These are phyloP conservation scores for Fusarium acutatum DNA, from an alignment of 2,329 filamentous ascomycete genomes.

Conservation along the genomic window DNA sequence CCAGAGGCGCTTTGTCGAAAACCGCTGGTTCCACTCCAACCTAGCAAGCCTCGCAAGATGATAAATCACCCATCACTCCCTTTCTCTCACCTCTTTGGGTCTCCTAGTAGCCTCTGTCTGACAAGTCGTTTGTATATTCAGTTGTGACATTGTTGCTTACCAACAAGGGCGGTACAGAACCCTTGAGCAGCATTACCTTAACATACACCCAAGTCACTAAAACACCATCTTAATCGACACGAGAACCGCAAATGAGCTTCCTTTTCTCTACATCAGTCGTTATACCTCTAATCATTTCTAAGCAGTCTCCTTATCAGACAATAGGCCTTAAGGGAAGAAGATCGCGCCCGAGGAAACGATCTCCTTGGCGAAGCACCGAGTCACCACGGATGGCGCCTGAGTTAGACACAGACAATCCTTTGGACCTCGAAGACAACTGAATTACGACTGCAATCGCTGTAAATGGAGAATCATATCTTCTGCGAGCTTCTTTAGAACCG, in stretches of 20 bases:
- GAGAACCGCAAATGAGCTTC: no score
- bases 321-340: not conserved
- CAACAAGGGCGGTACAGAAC: no score
- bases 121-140: not conserved
- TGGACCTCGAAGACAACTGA: no score
- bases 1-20: not conserved
- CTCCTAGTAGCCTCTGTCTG: not conserved
- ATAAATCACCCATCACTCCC: fast-evolving
- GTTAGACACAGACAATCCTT: not conserved
- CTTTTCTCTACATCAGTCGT: no score
- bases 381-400: not conserved
- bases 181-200: no score
- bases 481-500: not conserved
- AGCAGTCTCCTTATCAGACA: no score
- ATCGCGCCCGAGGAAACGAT: not conserved
- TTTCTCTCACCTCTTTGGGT: fast-evolving
- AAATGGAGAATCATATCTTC: no score
- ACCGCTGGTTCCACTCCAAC: not conserved
- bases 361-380: not conserved
- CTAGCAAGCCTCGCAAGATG: not conserved
- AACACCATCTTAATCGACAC: no score
- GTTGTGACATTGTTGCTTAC: no score
- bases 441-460: no score
- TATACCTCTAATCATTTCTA: no score
- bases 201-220: no score